Percentiles rank a stretch among this genome's conserved stretches.
phyloP scores from a whole-genome alignment of 2,329 filamentous ascomycete genomes.

The Aspergillus sp. region DNA sequence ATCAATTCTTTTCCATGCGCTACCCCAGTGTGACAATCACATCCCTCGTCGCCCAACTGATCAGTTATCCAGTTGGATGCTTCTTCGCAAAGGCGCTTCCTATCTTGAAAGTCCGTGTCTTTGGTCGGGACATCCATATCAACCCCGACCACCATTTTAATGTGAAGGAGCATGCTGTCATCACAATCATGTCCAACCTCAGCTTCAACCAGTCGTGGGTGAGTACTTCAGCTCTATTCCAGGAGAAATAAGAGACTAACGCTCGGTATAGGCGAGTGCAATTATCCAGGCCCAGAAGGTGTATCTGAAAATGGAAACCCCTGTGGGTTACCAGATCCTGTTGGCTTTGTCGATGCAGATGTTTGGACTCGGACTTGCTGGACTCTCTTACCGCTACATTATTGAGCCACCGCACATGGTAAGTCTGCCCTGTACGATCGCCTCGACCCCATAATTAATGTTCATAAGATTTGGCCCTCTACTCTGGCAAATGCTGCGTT shows the following conservation, averaged over 20 bases:
- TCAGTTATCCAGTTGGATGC: conserved; percentile 45
- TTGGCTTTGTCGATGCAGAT: conserved; percentile 37
- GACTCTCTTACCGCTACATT: conserved; percentile 32
- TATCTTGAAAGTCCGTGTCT: conserved; percentile 30
- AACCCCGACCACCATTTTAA: conserved; percentile 47
- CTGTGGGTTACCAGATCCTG: conserved; percentile 36
- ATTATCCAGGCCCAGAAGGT: conserved; percentile 39
- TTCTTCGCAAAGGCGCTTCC: conserved; percentile 40
- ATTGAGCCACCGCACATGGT: conserved; percentile 36
- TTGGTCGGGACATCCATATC: conserved; percentile 23
- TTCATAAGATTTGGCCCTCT: conserved; percentile 39
- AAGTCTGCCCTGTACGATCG: conserved; percentile 21
- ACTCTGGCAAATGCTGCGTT: conserved; percentile 39
- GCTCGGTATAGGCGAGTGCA: conserved; percentile 43
- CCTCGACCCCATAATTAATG: conserved; percentile 41
- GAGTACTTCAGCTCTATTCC: conserved; percentile 47
- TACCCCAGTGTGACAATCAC: conserved; percentile 47
- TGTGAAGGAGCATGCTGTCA: conserved; percentile 47
- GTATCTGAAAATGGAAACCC: conserved; percentile 38
- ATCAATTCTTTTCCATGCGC: conserved; percentile 48
- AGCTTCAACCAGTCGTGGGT: conserved; percentile 47
- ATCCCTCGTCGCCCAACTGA: conserved; percentile 45
- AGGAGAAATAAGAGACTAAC: conserved; percentile 47
- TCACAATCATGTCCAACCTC: conserved; percentile 50
- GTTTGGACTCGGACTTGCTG: conserved; percentile 39